Evolutionary conservation across 768 basidiomycete species (phyloP), one percentile per base, ranked within the genome.

Genomic region (Tephrocybe sp.): DNA sequence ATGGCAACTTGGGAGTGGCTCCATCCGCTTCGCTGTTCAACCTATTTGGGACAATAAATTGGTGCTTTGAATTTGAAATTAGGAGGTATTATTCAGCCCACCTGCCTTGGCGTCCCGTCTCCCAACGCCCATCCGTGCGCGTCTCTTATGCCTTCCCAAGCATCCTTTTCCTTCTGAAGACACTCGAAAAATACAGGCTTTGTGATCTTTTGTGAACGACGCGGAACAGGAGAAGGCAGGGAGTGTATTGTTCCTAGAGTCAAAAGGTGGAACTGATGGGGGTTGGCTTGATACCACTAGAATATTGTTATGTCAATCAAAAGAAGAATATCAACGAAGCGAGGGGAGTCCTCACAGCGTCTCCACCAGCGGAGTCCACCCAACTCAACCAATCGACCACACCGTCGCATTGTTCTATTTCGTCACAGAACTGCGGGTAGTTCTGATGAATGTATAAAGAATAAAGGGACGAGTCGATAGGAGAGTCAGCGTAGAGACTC

Each of bases 381-480:
- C 81, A 85, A 56, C 91, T 93, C 52, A 94, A 66, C 70, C 82
- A 84, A 39, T 92, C 92, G 7, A 80, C 75, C 11, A 93, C 65
- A 2, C 75, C 79, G 4, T 78, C 79, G 57, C 83, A 85, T 45
- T 98, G 77, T 6, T 93, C 89, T 4, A 93, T 66, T 33, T 86
- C 81, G 36, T 77, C 72, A 62, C 90, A 94, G 62, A 91, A 98
- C 49, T 87, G 85, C 0, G 86, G 78, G 58, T 95, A 92, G 62
- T 97, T 98, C 66, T 98, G 94, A 58, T 99, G 97, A 8, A 95
- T 75, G 63, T 98, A 99, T 6, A 96, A 68, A 2, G 87, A 86
- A 55, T 94, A 88, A 1, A 98, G 72, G 1, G 90, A 91, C 1
- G 92, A 84, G 67, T 99, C 97, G 48, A 98, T 87, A 0, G 96